Evolutionary conservation across 1,284 basidiomycete genomes (phyloP).

Genomic region (Trametes polyzona): DNA sequence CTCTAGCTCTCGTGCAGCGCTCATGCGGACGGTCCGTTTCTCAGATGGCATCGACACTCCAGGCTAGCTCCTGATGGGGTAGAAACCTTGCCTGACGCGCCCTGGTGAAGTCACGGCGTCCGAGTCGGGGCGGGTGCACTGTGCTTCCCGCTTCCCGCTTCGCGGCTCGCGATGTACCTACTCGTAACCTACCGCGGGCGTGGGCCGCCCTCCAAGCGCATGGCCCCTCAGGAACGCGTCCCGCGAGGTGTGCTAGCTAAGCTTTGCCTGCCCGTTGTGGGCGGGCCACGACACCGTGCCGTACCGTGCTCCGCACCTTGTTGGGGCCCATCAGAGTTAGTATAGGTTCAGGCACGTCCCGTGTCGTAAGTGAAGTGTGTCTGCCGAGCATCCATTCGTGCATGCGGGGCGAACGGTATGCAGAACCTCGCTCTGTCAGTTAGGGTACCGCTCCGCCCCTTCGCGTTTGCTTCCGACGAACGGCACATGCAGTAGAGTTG

Average conservation of each 20-base stretch:
- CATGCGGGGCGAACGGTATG: too few relatives aligned
- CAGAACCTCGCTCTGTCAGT: too few relatives aligned
- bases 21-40: neutral
- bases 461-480: neutral
- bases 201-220: neutral
- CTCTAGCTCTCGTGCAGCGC: neutral
- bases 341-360: neutral
- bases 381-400: too few relatives aligned
- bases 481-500: neutral
- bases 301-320: too few relatives aligned
- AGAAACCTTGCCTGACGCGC: slow-evolving; percentile 7
- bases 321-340: neutral
- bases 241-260: neutral
- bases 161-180: slow-evolving; percentile 3
- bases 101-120: slow-evolving; percentile 2
- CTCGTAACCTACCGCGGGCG: too few relatives aligned
- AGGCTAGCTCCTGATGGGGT: slow-evolving; percentile 9
- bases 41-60: slow-evolving; percentile 24
- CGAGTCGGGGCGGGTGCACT: slow-evolving; percentile 10
- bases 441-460: too few relatives aligned
- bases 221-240: neutral
- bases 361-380: neutral
- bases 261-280: slow-evolving; percentile 4
- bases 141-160: neutral
- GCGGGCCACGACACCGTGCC: neutral